Conservation (phyloP, 345 rosid genomes). For the Pugionium cornutum region DNA sequence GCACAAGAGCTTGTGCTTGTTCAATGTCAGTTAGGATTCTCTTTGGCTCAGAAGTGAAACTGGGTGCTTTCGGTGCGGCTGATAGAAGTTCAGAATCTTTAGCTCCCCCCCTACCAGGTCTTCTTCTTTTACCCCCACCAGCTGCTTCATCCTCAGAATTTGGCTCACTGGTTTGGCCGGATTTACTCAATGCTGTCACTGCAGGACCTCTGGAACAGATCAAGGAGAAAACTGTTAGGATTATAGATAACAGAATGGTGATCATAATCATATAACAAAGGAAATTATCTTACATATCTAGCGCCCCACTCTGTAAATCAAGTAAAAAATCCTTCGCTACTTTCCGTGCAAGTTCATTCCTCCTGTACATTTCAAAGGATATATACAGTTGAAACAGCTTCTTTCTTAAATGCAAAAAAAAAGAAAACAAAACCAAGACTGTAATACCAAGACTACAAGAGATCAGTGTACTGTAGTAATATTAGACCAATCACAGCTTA, state of each 20-base stretch:
- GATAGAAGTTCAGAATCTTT: conserved; percentile 70
- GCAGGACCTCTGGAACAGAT: conserved; percentile 73
- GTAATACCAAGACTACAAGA: conserved; percentile 9
- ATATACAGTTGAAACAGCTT: not conserved
- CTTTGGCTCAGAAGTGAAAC: conserved; percentile 73
- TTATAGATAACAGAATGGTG: conserved; percentile 1
- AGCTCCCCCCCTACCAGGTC: conserved; percentile 54
- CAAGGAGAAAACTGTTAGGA: not conserved
- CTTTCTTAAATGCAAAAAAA: not conserved
- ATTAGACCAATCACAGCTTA: conserved; percentile 4
- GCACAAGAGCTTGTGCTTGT: conserved; percentile 79
- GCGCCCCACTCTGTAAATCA: conserved; percentile 79
- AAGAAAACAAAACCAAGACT: not conserved
- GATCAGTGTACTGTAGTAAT: not conserved
- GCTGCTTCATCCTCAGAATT: conserved; percentile 86
- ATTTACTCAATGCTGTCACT: conserved; percentile 56
- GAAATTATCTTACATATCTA: conserved; percentile 74
- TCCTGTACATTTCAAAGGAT: conserved; percentile 51
- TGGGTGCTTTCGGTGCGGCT: conserved; percentile 85
- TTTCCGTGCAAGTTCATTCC: conserved; percentile 81
- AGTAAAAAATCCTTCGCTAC: conserved; percentile 83
- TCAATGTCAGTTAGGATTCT: conserved; percentile 74
- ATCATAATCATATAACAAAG: conserved; percentile 1
- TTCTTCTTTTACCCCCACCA: conserved; percentile 65
- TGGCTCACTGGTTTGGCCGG: conserved; percentile 49